A percentile compares a stretch with the other conserved stretches of the same genome.
phyloP scores from a whole-genome alignment of 495 filamentous ascomycete genomes.

The Aspergillus taichungensis region DNA sequence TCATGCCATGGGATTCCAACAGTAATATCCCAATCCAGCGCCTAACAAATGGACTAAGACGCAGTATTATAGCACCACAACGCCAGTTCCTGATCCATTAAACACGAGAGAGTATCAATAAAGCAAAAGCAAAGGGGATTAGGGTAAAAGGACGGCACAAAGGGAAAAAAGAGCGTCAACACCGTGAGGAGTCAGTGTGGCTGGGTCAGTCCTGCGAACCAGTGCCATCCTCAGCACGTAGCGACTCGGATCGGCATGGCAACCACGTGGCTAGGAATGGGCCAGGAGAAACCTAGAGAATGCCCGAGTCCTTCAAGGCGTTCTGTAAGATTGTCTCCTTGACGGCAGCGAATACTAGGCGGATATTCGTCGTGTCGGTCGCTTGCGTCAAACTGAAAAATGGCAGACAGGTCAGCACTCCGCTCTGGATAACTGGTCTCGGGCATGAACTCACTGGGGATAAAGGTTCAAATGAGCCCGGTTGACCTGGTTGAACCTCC shows the following conservation, averaged over 20 bases:
- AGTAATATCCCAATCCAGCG: conserved; percentile 22
- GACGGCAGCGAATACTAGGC: conserved; percentile 93
- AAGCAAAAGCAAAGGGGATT: conserved; percentile 8
- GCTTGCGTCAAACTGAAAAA: conserved; percentile 81
- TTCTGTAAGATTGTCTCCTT: conserved; percentile 99
- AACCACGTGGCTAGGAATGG: background rate
- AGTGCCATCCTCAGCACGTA: background rate
- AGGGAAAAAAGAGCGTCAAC: conserved; percentile 3
- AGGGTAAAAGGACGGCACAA: conserved; percentile 14
- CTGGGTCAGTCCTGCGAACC: background rate
- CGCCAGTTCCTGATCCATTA: conserved; percentile 26
- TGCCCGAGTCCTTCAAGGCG: conserved; percentile 94
- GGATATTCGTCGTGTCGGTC: conserved; percentile 96
- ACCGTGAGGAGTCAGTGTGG: background rate
- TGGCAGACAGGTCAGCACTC: conserved; percentile 18
- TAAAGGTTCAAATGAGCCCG: conserved; percentile 92
- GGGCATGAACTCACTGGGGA: conserved; percentile 70
- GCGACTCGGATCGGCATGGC: background rate
- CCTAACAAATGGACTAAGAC: conserved; percentile 22
- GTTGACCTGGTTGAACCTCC: conserved; percentile 98
- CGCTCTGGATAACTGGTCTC: background rate
- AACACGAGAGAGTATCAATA: conserved; percentile 17
- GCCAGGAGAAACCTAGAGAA: conserved; percentile 47
- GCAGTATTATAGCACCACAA: conserved; percentile 18
- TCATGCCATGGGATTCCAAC: background rate